Evolutionary conservation across 345 rosid species (phyloP).

Genomic region (Arabidopsis arenosa): DNA sequence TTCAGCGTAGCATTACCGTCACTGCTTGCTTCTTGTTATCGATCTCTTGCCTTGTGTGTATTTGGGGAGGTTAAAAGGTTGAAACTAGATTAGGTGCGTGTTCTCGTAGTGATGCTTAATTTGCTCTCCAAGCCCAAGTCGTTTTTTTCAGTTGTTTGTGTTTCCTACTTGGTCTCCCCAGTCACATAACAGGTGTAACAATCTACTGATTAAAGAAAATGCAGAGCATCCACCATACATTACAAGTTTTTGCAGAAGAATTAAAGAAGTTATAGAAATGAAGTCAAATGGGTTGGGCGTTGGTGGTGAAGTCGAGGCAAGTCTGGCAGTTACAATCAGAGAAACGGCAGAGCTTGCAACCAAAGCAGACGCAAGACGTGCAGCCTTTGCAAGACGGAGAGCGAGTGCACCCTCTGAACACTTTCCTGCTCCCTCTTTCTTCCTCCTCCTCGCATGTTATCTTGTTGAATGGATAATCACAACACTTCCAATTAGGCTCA

Average conservation of each 20-base stretch:
- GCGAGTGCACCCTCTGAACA: conserved; percentile 81
- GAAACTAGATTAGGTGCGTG: background rate
- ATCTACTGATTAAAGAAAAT: conserved; percentile 8
- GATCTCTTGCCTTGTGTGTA: conserved; percentile 17
- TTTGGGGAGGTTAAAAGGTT: background rate
- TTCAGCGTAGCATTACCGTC: background rate
- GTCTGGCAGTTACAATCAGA: conserved; percentile 94
- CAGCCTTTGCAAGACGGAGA: conserved; percentile 92
- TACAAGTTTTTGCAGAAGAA: conserved; percentile 18
- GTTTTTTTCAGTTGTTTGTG: conserved; percentile 4
- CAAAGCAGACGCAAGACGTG: conserved; percentile 97
- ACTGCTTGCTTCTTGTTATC: conserved; percentile 18
- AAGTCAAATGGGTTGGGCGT: conserved; percentile 27
- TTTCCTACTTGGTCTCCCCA: background rate
- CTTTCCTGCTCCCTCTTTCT: conserved; percentile 82
- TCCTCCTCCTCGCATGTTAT: conserved; percentile 73
- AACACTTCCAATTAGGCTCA: conserved; percentile 78
- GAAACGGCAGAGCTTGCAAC: conserved; percentile 89
- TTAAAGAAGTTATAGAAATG: conserved; percentile 9
- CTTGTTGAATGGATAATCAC: conserved; percentile 73
- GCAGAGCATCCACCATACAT: conserved; percentile 11
- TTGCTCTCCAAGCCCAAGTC: background rate
- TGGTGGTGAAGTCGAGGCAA: conserved; percentile 79
- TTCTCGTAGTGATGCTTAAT: background rate
- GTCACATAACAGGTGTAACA: conserved; percentile 11